These are phyloP conservation scores for Ustilago sp. DNA, from an alignment of 1,284 basidiomycete genomes.

Conservation along the genomic window DNA sequence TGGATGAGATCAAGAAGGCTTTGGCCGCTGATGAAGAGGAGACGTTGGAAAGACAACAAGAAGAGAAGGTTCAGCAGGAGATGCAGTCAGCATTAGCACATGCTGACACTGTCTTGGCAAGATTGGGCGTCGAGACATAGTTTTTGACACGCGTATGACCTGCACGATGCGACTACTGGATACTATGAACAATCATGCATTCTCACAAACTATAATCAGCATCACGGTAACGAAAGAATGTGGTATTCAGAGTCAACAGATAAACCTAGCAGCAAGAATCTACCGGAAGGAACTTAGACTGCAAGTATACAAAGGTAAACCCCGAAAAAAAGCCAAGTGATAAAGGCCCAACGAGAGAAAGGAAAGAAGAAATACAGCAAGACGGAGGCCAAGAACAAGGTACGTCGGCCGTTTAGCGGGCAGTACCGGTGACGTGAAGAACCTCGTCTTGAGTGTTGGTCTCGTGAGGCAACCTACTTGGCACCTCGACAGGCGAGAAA, in stretches of 20 bases:
- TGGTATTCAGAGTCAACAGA: conserved; percentile 6
- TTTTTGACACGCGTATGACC: not conserved
- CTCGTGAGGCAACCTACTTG: conserved; percentile 1
- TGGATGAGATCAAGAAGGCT: conserved; percentile 62
- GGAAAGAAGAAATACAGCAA: conserved; percentile 4
- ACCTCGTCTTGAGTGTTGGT: conserved; percentile 15
- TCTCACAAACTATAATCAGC: not conserved
- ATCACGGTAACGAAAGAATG: not conserved
- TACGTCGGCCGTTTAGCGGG: conserved; percentile 15
- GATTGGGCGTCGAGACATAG: conserved; percentile 33
- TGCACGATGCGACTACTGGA: not conserved
- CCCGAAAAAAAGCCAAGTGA: not conserved
- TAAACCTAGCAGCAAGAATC: not conserved
- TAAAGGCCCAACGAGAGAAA: not conserved
- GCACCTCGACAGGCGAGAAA: conserved; percentile 39
- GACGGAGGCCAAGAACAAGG: not conserved
- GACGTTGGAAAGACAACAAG: conserved; percentile 7
- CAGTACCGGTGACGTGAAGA: conserved; percentile 11
- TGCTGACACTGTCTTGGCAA: conserved; percentile 30
- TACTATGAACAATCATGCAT: not conserved
- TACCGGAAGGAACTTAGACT: not conserved
- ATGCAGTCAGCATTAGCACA: conserved; percentile 20
- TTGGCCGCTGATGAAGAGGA: conserved; percentile 26
- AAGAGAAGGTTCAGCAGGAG: conserved; percentile 20
- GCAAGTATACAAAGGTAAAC: not conserved